Percentiles rank a stretch among this genome's conserved stretches.
Conservation (phyloP, 805 yeast species). For the Myxozyma monticola region DNA sequence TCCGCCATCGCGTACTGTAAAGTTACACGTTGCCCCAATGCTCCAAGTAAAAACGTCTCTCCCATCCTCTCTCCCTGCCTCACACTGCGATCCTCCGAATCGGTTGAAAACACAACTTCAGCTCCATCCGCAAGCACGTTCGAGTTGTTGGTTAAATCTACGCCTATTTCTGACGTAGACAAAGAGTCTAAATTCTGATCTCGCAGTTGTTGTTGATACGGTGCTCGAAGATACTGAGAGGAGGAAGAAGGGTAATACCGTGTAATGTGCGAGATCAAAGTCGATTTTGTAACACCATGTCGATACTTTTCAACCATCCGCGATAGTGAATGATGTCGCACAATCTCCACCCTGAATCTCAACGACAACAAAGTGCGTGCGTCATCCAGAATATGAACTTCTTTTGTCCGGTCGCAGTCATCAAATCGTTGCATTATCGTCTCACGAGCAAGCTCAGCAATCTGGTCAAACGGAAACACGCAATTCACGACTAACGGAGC, state of each 20-base stretch:
- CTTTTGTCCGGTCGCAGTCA: not conserved
- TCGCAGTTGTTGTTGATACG: not conserved
- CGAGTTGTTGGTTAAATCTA: not conserved
- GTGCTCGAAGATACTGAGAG: constrained; percentile 7
- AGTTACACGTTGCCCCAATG: constrained; percentile 8
- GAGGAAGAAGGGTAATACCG: constrained; percentile 12
- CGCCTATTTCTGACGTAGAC: not conserved
- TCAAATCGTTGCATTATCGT: not conserved
- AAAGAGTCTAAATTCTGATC: not conserved
- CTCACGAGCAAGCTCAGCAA: constrained; percentile 3
- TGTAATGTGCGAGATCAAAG: constrained; percentile 11
- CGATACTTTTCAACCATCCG: constrained; percentile 10
- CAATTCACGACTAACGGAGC: not conserved
- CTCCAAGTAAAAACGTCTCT: not conserved
- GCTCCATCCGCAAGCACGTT: not conserved
- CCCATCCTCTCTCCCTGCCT: not conserved
- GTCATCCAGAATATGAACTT: constrained; percentile 16
- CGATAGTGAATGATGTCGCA: constrained; percentile 8
- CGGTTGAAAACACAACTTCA: constrained; percentile 8
- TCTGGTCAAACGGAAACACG: not conserved
- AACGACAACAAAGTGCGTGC: constrained; percentile 9
- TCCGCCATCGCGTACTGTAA: constrained; percentile 13
- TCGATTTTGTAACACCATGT: constrained; percentile 3
- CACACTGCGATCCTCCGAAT: constrained; percentile 1
- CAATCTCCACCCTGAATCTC: constrained; percentile 6